Base-by-base conservation (phyloP, 805 yeast genomes). In the Torulaspora franciscae region DNA sequence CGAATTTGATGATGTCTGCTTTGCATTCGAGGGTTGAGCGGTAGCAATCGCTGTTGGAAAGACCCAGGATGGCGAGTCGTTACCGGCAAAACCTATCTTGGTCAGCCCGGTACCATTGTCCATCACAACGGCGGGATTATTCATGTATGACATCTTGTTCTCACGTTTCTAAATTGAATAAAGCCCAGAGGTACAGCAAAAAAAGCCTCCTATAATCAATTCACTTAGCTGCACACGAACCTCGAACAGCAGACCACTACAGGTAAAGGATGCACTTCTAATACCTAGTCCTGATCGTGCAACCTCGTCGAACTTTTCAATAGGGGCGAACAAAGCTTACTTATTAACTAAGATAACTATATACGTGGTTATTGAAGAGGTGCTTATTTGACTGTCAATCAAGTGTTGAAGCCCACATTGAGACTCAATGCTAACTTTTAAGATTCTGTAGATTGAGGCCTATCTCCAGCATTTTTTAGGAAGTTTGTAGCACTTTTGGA, bases 21-120 rank as follows among this genome's bases (percentile, higher is more conserved):
- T 77, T 48, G 64, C 56, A 29, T 74, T 66, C 9, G 72, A 51
- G 56, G 52, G 75, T 43, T 69, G 65, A 37, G 88, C 75, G 2
- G 97, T 90, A 29, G 75, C 73, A 66, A 93, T 93, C 4, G 96
- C 98, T 1, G 99, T 93, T 42, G 99, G 99, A 61, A 93, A 87
- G 26, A 93, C 88, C 77, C 85, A 93, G 4, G 97, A 90, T 32
- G 99, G 99, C 19, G 97, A 77, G 69, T 93, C 99, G 65, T 93
- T 93, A 45, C 99, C 99, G 56, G 99, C 99, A 71, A 90, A 93
- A 23, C 99, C 99, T 55, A 93, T 76, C 66, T 93, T 93, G 64
- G 99, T 93, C 57, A 90, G 75, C 54, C 99, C 99, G 57, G 99
- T 93, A 76, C 99, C 99, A 66, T 91, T 91, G 75, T 88, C 96